A percentile compares a stretch with the other conserved stretches of the same genome.
Conservation (phyloP, 306 rosid species). For the Dryas drummondii region DNA sequence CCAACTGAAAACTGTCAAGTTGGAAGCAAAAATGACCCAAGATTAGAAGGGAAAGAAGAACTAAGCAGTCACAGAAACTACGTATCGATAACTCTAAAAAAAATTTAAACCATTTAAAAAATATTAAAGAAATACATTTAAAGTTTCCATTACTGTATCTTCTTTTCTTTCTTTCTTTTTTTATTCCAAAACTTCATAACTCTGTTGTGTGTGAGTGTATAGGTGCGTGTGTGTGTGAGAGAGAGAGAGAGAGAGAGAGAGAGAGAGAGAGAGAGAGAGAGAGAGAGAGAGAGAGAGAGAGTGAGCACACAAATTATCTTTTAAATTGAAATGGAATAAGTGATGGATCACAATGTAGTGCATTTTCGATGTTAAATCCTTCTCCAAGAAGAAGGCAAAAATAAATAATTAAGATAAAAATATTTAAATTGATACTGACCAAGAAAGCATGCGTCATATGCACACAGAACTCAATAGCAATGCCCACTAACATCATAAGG, state of each 20-base stretch:
- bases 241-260: too few relatives aligned
- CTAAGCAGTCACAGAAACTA: too few relatives aligned
- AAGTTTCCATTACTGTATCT: too few relatives aligned
- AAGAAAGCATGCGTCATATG: conserved; percentile 88
- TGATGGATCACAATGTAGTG: background rate
- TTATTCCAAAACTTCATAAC: background rate
- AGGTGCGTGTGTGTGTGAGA: too few relatives aligned
- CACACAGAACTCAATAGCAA: conserved; percentile 96
- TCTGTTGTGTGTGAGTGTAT: too few relatives aligned
- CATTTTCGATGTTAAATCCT: background rate
- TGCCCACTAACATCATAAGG: conserved; percentile 96
- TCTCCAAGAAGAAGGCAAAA: background rate
- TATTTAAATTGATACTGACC: conserved; percentile 51
- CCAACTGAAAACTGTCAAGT: background rate
- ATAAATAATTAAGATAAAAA: background rate
- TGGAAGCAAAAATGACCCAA: too few relatives aligned
- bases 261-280: too few relatives aligned
- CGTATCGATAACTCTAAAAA: too few relatives aligned
- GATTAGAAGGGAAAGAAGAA: too few relatives aligned
- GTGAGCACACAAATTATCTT: background rate
- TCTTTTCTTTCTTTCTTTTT: background rate
- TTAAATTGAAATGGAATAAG: background rate
- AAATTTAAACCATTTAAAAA: too few relatives aligned
- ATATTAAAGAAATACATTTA: too few relatives aligned
- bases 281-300: too few relatives aligned